phyloP scores from a whole-genome alignment of 2,329 filamentous ascomycete genomes.

The Venturia oleaginea region DNA sequence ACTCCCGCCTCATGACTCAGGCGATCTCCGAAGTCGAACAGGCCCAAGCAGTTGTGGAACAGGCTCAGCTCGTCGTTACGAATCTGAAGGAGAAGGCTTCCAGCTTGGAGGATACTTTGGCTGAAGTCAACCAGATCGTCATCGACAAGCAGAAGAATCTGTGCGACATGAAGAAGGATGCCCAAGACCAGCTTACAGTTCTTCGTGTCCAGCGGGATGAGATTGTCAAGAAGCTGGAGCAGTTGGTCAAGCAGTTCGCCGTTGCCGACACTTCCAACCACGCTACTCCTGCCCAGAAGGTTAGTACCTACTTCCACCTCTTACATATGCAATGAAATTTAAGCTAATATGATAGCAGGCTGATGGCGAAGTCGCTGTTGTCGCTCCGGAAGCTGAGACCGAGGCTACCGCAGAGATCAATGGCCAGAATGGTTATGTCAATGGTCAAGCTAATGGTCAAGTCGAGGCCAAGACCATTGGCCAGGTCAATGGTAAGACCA shows the following conservation, averaged over 20 bases:
- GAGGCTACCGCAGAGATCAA: background rate
- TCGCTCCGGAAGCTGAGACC: background rate
- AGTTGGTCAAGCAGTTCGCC: background rate
- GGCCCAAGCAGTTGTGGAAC: background rate
- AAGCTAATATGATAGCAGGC: background rate
- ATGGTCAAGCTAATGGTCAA: background rate
- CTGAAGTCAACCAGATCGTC: background rate
- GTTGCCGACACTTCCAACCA: background rate
- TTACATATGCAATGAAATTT: background rate
- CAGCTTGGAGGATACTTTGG: background rate
- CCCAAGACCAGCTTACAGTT: background rate
- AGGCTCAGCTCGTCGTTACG: background rate
- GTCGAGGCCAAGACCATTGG: background rate
- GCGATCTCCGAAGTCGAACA: background rate
- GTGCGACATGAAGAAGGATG: background rate
- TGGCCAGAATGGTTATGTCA: background rate
- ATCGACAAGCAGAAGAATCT: background rate
- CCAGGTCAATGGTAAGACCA: background rate
- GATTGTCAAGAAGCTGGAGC: background rate
- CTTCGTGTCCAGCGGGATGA: background rate
- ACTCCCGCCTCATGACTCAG: background rate
- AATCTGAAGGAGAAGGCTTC: background rate
- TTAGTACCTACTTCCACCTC: background rate
- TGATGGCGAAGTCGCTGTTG: background rate
- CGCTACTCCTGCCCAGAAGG: background rate